phyloP scores from a whole-genome alignment of 169 alveolate species.

The Cryptosporidium viatorum region DNA sequence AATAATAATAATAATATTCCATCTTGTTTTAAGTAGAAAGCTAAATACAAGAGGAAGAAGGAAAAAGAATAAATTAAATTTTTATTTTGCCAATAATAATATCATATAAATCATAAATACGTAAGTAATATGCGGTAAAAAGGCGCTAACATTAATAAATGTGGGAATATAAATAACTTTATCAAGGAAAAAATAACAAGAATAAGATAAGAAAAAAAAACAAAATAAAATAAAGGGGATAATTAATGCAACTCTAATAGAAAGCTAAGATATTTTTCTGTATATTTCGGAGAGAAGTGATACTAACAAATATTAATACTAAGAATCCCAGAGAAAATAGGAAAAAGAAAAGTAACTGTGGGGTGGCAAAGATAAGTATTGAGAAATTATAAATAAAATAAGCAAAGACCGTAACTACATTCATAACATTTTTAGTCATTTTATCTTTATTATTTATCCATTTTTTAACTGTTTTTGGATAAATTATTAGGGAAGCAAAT shows the following conservation, averaged over 20 bases:
- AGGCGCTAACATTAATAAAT: slow-evolving; percentile 9
- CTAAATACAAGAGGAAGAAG: not conserved
- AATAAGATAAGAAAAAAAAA: not conserved
- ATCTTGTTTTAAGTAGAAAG: not conserved
- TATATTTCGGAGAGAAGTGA: not conserved
- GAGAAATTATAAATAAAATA: not conserved
- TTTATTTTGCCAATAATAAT: too few species aligned
- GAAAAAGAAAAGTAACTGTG: not conserved
- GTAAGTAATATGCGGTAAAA: slow-evolving; percentile 38
- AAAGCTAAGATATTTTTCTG: not conserved
- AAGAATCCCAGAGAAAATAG: not conserved
- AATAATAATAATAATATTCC: too few species aligned
- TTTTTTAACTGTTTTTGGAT: not conserved
- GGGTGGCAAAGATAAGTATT: slow-evolving; percentile 3
- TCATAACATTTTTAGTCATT: not conserved
- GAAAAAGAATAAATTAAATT: not conserved
- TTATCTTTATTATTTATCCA: not conserved
- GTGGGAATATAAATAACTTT: not conserved
- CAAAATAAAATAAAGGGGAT: not conserved
- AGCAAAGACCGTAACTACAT: not conserved
- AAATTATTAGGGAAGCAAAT: not conserved
- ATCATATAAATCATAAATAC: not conserved
- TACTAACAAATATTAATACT: not conserved
- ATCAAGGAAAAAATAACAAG: not conserved
- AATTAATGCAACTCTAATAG: slow-evolving; percentile 3